Base-by-base conservation (phyloP, 192 early-diverging fungal genomes). In the Coemansia sp. region DNA sequence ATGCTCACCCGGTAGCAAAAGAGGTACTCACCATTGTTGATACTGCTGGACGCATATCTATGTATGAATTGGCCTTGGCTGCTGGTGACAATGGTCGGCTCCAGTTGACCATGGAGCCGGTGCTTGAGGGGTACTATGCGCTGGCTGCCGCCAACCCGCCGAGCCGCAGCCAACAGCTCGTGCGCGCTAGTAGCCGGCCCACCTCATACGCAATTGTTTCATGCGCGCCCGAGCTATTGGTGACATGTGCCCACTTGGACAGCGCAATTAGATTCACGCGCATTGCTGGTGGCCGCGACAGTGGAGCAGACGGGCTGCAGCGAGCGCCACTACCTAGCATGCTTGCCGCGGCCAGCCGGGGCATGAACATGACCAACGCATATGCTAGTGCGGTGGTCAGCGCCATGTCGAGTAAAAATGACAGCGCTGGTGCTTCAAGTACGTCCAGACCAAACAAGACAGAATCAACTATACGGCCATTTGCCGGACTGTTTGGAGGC, bases 281-380 rank as follows among this genome's bases (percentile, higher is more conserved):
- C 2, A 57, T 75, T 25, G 44, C 51, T 4, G 36, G 60, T 7
- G 34, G 49, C 21, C 48, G 58, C 25, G 65, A 64, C 11, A 47
- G 52, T 6, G 21, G 23, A 2, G 37, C 64, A 1, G 73, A 62
- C 7, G 28, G 51, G 20, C 12, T 22, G 10, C 60, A 51, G 25
- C 52, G 47, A 17, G 31, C 60, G 6, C 34, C 60, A 19, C 46
- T 60, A 14, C 21, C 42, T 2, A 59, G 50, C 47, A 37, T 57
- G 26, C 11, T 49, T 52, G 15, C 49, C 9, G 17, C 57, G 20
- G 10, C 64, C 22, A 60, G 64, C 58, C 59, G 54, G 12, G 51
- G 55, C 19, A 48, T 57, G 38, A 49, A 62, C 53, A 77, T 77
- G 74, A 68, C 74, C 14, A 77, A 77, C 23, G 74, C 74, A 48